phyloP scores from a whole-genome alignment of 176 grass and related monocot genomes.

The Triticum urartu region DNA sequence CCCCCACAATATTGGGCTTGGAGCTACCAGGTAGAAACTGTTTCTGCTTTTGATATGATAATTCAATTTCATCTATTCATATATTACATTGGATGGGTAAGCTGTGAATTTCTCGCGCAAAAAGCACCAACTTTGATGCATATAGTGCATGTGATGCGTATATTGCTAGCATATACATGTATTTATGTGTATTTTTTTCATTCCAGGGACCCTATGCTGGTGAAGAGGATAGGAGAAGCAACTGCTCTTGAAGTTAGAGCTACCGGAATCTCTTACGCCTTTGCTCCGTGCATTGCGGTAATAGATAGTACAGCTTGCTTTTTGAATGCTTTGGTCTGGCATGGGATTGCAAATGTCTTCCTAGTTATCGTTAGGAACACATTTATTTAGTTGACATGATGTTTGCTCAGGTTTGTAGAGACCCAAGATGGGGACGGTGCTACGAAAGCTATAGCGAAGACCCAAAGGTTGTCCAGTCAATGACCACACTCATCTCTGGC shows the following conservation, averaged over 20 bases:
- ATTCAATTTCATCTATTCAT: neutral
- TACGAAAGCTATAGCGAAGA: constrained; percentile 84
- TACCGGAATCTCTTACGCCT: constrained; percentile 72
- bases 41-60: neutral
- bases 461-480: constrained; percentile 55
- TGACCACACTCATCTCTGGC: constrained; percentile 67
- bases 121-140: neutral
- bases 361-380: neutral
- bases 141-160: neutral
- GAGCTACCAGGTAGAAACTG: constrained; percentile 60
- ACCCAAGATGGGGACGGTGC: constrained; percentile 87
- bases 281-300: constrained; percentile 77
- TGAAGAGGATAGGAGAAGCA: constrained; percentile 68
- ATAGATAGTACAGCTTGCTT: neutral
- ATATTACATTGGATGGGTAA: neutral
- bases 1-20: constrained; percentile 76
- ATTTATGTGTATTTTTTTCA: neutral
- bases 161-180: neutral
- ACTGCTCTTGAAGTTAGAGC: constrained; percentile 87
- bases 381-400: neutral
- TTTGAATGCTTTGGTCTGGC: neutral
- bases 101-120: neutral
- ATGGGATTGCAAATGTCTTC: neutral
- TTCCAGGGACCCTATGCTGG: constrained; percentile 55
- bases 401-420: constrained; percentile 68